Conservation (phyloP, 2,329 filamentous ascomycete genomes). For the Penicillium sp. region DNA sequence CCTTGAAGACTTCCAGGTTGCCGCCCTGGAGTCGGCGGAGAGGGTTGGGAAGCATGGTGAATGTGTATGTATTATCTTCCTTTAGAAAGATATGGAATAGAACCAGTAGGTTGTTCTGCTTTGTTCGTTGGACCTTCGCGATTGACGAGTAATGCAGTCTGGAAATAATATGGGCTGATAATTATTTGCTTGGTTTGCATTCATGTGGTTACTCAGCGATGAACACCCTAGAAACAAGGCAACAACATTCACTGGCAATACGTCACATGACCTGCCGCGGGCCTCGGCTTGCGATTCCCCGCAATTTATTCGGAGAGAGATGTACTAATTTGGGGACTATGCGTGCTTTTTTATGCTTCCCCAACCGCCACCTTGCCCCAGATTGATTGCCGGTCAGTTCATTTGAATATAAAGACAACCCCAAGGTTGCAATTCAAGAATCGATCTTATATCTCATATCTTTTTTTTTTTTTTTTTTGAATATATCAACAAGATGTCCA, state of each 20-base stretch:
- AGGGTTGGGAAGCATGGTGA: conserved; percentile 38
- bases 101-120: neutral
- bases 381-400: neutral
- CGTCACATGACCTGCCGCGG: conserved; percentile 20
- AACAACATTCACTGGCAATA: neutral
- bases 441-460: neutral
- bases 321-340: neutral
- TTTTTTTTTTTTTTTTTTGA: neutral
- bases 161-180: neutral
- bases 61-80: neutral
- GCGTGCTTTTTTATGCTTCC: neutral
- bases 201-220: neutral
- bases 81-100: neutral
- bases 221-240: neutral
- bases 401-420: neutral
- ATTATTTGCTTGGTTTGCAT: conserved; percentile 2
- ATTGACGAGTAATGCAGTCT: neutral
- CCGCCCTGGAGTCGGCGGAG: conserved; percentile 69
- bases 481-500: conserved; percentile 22
- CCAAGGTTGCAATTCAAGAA: neutral
- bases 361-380: neutral
- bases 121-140: neutral
- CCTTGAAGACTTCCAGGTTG: conserved; percentile 95
- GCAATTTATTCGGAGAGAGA: conserved; percentile 3
- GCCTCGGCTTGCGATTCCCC: conserved; percentile 24